phyloP scores from a whole-genome alignment of 495 filamentous ascomycete genomes.

The Penicillium soppii region DNA sequence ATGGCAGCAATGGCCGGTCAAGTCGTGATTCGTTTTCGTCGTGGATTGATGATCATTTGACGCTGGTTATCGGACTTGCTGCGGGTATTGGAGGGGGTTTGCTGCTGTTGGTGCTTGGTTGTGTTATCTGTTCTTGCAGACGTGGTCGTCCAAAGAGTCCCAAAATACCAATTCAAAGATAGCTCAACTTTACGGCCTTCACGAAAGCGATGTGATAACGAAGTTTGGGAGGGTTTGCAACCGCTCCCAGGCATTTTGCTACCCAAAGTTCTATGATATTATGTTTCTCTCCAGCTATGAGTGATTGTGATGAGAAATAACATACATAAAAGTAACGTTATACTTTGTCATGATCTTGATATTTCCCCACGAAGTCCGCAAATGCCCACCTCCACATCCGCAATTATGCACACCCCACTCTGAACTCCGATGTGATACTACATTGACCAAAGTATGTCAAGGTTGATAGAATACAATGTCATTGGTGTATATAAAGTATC shows the following conservation, averaged over 20 bases:
- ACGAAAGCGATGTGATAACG: too few species aligned
- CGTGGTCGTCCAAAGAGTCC: neutral
- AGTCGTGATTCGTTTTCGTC: slow-evolving; percentile 17
- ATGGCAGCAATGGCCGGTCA: neutral
- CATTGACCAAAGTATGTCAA: neutral
- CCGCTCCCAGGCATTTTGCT: too few species aligned
- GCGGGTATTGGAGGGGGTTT: slow-evolving; percentile 62
- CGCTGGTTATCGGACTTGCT: slow-evolving; percentile 65
- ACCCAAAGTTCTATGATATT: too few species aligned
- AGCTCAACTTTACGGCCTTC: neutral
- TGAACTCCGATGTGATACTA: neutral
- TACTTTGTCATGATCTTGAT: too few species aligned
- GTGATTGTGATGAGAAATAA: too few species aligned
- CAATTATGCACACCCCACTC: neutral
- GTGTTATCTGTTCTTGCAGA: slow-evolving; percentile 49
- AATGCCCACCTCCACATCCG: slow-evolving; percentile 18
- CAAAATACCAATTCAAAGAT: neutral
- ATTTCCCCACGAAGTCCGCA: slow-evolving; percentile 23
- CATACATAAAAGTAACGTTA: too few species aligned
- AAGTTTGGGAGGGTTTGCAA: too few species aligned
- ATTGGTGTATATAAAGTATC: neutral
- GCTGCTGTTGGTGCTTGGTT: slow-evolving; percentile 54
- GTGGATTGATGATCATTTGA: slow-evolving; percentile 63
- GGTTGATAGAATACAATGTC: neutral
- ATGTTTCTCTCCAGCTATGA: too few species aligned